Evolutionary conservation across 1,139 yeast genomes (phyloP).

Genomic region (Hemisphaericaspora xylanilytica): DNA sequence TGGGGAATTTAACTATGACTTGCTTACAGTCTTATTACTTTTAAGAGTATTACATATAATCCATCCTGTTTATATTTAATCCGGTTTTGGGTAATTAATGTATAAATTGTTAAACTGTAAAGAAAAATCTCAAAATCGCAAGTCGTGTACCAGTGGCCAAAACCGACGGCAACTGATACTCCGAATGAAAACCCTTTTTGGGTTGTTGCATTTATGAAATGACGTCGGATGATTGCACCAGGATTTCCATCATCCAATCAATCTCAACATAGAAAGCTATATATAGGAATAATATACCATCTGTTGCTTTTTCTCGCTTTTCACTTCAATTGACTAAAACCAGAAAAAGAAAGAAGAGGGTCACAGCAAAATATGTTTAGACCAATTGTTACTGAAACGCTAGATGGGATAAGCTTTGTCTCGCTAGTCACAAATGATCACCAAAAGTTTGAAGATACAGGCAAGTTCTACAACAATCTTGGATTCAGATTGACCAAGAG

Average conservation of each 20-base stretch:
- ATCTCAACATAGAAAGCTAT: not conserved
- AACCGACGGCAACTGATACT: slow-evolving; percentile 1
- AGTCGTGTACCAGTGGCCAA: slow-evolving; percentile 1
- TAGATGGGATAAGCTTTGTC: slow-evolving; percentile 39
- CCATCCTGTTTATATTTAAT: too few relatives aligned
- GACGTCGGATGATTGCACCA: not conserved
- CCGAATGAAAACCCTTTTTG: not conserved
- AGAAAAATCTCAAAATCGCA: not conserved
- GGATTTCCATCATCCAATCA: not conserved
- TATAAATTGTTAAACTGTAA: too few relatives aligned
- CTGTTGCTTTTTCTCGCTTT: too few relatives aligned
- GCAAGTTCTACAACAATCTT: slow-evolving; percentile 51
- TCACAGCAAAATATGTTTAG: not conserved
- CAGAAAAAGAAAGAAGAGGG: too few relatives aligned
- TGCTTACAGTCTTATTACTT: too few relatives aligned
- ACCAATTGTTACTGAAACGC: slow-evolving; percentile 7
- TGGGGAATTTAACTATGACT: too few relatives aligned
- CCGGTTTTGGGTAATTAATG: too few relatives aligned
- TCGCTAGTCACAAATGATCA: slow-evolving; percentile 59
- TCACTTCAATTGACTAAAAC: too few relatives aligned
- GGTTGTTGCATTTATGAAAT: not conserved
- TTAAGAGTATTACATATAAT: too few relatives aligned
- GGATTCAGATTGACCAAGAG: slow-evolving; percentile 61
- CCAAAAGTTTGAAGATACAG: slow-evolving; percentile 43
- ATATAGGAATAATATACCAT: too few relatives aligned